Base-by-base conservation (phyloP, 2,329 filamentous ascomycete species). In the Bipolaris oryzae region DNA sequence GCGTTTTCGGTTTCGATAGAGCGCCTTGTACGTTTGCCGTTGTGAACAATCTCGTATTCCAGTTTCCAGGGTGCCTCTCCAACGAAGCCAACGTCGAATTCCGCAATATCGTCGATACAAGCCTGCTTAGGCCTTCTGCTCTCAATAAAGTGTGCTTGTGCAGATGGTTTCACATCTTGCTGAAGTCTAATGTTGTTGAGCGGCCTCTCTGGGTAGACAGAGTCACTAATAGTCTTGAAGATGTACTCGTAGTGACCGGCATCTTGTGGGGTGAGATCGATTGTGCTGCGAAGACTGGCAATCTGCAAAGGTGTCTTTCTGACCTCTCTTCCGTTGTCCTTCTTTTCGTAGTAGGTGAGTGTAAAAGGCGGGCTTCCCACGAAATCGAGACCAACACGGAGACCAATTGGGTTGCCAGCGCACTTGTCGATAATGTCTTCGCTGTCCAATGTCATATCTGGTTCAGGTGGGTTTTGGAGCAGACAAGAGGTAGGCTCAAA, bases 351-450 rank as follows among this genome's bases (percentile, higher is more conserved):
- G 74, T 97, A 99, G 20, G 82, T 81, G 43, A 99, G 82, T n/a
- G 82, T 81, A 77, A 99, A 99, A 1, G 94, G 94, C 43, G 96
- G 94, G 0, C 92, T 96, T 58, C 95, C 95, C 25, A 94, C 89
- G 37, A 99, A 82, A 72, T 98, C 92, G 47, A 99, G 80, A 69
- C 95, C 90, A 39, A 99, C 91, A 10, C 89, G 86, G 52, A 99
- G 84, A 38, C 95, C 95, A 60, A 99, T 91, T 0, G 95, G 92
- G 70, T 92, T 96, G 45, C 93, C 92, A 34, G 93, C 94, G 74
- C 95, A 99, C 73, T 96, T 96, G 76, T 99, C 95, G 50, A 91
- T 90, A 41, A 99, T 92, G 60, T 92, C 89, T 66, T 96, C 90
- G 6, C 87, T 83, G 31, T 84, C 84, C 47, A 99, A 80, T 4